Percentiles rank a stretch among this genome's conserved stretches.
Evolutionary conservation across 2,329 filamentous ascomycete genomes (phyloP).

Genomic region (Phaeosphaeriaceae sp.): DNA sequence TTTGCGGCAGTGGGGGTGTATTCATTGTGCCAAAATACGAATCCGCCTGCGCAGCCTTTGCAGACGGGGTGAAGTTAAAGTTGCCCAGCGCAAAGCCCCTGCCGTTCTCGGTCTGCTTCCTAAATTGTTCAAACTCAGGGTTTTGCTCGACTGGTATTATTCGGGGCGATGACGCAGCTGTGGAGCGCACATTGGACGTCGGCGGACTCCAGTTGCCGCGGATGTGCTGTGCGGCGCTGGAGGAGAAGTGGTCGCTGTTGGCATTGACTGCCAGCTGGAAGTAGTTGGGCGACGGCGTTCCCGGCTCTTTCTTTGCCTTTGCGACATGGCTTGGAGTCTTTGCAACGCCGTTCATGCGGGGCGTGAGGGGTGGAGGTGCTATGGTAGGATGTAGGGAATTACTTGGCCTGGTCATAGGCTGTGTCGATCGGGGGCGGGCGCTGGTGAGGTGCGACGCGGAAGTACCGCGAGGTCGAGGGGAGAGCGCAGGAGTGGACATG

Average conservation of each 20-base stretch:
- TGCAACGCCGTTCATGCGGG: constrained; percentile 42
- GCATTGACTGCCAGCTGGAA: constrained; percentile 78
- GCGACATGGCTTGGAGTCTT: constrained; percentile 40
- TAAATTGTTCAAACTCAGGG: constrained; percentile 82
- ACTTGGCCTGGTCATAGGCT: constrained; percentile 37
- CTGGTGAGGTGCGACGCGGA: constrained; percentile 32
- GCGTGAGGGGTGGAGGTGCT: constrained; percentile 35
- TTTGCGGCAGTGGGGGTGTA: constrained; percentile 46
- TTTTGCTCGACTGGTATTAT: constrained; percentile 76
- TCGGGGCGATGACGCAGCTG: constrained; percentile 71
- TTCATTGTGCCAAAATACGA: constrained; percentile 31
- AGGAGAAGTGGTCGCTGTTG: constrained; percentile 67
- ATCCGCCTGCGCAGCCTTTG: constrained; percentile 32
- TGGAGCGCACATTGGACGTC: constrained; percentile 74
- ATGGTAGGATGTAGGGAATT: constrained; percentile 31
- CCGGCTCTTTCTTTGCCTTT: constrained; percentile 34
- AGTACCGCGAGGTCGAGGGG: constrained; percentile 38
- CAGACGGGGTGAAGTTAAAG: constrained; percentile 50
- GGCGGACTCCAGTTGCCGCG: constrained; percentile 78
- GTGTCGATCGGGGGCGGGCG: constrained; percentile 36
- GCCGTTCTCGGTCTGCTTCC: constrained; percentile 70
- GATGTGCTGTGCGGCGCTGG: constrained; percentile 63
- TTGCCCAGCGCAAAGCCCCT: constrained; percentile 51
- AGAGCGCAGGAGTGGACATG: constrained; percentile 48
- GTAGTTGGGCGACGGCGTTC: constrained; percentile 76